phyloP scores from a whole-genome alignment of 2,329 filamentous ascomycete genomes.

The Zymoseptoria tritici region DNA sequence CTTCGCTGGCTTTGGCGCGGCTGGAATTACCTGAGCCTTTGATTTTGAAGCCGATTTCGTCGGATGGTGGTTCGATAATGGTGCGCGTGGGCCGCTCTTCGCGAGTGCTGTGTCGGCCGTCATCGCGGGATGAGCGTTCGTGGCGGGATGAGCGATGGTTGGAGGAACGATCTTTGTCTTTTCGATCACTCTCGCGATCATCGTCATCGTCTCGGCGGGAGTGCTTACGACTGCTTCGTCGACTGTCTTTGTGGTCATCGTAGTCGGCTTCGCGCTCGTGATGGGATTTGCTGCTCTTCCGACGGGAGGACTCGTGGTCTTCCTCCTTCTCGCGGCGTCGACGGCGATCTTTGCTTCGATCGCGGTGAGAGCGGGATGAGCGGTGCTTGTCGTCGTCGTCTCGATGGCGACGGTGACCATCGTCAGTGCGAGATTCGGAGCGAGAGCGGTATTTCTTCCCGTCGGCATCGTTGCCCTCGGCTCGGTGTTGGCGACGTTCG shows the following conservation, averaged over 20 bases:
- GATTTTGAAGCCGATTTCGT: conserved; percentile 44
- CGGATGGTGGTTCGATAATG: conserved; percentile 20
- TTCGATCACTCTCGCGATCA: conserved; percentile 39
- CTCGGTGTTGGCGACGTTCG: conserved; percentile 37
- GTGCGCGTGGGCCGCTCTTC: conserved; percentile 15
- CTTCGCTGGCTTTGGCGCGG: conserved; percentile 19
- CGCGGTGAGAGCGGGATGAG: conserved; percentile 41
- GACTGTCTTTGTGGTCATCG: conserved; percentile 19
- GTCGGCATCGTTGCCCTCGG: conserved; percentile 36
- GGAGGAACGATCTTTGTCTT: conserved; percentile 34
- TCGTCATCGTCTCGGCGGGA: conserved; percentile 45
- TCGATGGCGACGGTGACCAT: conserved; percentile 50
- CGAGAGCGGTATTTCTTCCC: conserved; percentile 49
- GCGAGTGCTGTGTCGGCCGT: conserved; percentile 26
- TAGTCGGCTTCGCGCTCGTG: conserved; percentile 28
- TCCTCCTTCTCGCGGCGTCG: conserved; percentile 24
- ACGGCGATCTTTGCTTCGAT: conserved; percentile 39
- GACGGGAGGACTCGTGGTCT: conserved; percentile 23
- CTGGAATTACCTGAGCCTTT: conserved; percentile 31
- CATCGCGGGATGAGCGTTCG: conserved; percentile 7
- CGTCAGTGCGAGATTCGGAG: conserved; percentile 56
- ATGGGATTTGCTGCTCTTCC: conserved; percentile 31
- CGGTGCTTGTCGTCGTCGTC: conserved; percentile 34
- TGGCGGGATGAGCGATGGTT: conserved; percentile 38
- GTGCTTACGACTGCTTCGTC: conserved; percentile 29